Evolutionary conservation across 2,329 filamentous ascomycete genomes (phyloP).

Genomic region (Neopestalotiopsis clavispora): DNA sequence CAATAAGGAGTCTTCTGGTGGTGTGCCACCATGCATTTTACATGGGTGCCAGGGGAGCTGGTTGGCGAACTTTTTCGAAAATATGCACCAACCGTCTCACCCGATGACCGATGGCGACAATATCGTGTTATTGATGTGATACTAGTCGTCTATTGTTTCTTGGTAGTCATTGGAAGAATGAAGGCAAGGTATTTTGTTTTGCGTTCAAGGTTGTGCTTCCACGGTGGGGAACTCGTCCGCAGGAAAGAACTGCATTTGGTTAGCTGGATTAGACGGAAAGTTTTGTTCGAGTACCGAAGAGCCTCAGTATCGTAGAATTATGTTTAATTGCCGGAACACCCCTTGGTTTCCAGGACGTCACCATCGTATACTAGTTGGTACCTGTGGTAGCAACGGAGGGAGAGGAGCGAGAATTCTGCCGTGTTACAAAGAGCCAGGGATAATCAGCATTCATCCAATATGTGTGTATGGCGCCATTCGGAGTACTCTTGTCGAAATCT

Average conservation of each 20-base stretch:
- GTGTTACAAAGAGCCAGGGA: background rate
- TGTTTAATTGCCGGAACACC: background rate
- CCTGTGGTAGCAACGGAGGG: background rate
- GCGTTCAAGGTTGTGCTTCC: background rate
- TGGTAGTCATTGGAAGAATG: background rate
- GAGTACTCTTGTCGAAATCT: background rate
- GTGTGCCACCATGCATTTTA: background rate
- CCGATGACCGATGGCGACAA: background rate
- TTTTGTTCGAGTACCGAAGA: too few species aligned
- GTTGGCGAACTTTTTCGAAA: background rate
- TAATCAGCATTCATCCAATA: background rate
- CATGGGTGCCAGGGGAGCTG: background rate
- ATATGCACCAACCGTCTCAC: background rate
- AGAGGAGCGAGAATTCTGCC: background rate
- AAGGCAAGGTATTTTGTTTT: background rate
- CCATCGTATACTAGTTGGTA: background rate
- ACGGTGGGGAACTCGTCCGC: too few species aligned
- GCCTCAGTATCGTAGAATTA: too few species aligned
- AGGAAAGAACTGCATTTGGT: too few species aligned
- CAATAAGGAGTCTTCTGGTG: background rate
- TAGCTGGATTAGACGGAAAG: too few species aligned
- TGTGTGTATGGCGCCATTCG: background rate
- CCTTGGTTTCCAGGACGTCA: background rate
- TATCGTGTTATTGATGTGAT: background rate
- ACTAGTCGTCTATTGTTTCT: background rate